Evolutionary conservation across 805 yeast genomes (phyloP).

Genomic region (Hanseniaspora singularis): DNA sequence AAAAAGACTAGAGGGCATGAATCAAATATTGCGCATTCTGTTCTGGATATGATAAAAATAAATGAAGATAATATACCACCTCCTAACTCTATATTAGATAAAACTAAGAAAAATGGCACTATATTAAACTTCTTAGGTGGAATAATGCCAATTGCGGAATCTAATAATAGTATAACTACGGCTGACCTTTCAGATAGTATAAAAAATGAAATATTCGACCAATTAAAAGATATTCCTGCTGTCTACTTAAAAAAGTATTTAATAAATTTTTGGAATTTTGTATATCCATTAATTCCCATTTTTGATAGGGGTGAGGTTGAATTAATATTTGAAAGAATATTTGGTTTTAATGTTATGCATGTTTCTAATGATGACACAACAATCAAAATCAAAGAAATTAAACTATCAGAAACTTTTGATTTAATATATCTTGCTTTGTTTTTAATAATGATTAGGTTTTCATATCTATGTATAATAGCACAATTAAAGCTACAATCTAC

Average conservation of each 20-base stretch:
- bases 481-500: constrained; percentile 11
- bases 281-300: constrained; percentile 14
- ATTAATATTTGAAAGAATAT: not conserved
- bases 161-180: too few relatives aligned
- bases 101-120: constrained; percentile 9
- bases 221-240: not conserved
- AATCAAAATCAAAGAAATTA: not conserved
- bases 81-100: constrained; percentile 14
- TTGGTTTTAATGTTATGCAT: constrained; percentile 9
- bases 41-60: constrained; percentile 14
- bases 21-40: constrained; percentile 12
- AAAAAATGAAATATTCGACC: not conserved
- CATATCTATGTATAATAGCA: constrained; percentile 10
- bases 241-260: constrained; percentile 11
- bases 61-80: constrained; percentile 14
- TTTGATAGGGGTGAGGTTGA: constrained; percentile 11
- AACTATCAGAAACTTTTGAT: constrained; percentile 12
- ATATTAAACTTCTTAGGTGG: not conserved
- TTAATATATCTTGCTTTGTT: constrained; percentile 10
- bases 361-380: not conserved
- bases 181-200: not conserved
- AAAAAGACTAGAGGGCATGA: constrained; percentile 9
- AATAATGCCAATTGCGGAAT: too few relatives aligned
- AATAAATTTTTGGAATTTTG: constrained; percentile 11
- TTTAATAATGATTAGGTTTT: constrained; percentile 13